phyloP scores from a whole-genome alignment of 2,329 filamentous ascomycete species.

The Fusarium begoniae region DNA sequence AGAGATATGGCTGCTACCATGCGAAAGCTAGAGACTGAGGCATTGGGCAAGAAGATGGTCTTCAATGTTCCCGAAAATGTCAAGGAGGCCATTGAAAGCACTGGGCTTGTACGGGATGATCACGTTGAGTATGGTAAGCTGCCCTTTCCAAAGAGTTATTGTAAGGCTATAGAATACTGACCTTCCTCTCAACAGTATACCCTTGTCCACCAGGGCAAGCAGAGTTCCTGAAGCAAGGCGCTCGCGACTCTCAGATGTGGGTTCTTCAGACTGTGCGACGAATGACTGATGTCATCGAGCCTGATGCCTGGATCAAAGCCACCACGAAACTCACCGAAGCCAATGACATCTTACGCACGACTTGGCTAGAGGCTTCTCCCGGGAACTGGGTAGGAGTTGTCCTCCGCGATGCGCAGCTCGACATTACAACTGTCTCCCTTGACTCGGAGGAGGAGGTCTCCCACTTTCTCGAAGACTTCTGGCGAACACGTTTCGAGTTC shows the following conservation, averaged over 20 bases:
- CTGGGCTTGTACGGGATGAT: not conserved
- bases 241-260: not conserved
- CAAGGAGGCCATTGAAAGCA: not conserved
- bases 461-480: not conserved
- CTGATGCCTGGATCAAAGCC: not conserved
- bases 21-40: not conserved
- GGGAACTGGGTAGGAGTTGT: not conserved
- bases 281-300: not conserved
- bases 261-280: not conserved
- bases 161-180: rapidly evolving
- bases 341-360: not conserved
- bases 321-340: not conserved
- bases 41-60: not conserved
- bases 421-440: not conserved
- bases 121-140: not conserved
- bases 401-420: not conserved
- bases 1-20: not conserved
- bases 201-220: not conserved
- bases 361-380: not conserved
- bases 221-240: not conserved
- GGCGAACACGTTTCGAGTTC: not conserved
- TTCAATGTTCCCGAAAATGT: rapidly evolving
- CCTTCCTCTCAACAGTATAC: not conserved
- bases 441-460: rapidly evolving
- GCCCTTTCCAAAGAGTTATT: rapidly evolving